Evolutionary conservation across 768 basidiomycete genomes (phyloP).

Genomic region (Lanmaoa pseudosensibilis): DNA sequence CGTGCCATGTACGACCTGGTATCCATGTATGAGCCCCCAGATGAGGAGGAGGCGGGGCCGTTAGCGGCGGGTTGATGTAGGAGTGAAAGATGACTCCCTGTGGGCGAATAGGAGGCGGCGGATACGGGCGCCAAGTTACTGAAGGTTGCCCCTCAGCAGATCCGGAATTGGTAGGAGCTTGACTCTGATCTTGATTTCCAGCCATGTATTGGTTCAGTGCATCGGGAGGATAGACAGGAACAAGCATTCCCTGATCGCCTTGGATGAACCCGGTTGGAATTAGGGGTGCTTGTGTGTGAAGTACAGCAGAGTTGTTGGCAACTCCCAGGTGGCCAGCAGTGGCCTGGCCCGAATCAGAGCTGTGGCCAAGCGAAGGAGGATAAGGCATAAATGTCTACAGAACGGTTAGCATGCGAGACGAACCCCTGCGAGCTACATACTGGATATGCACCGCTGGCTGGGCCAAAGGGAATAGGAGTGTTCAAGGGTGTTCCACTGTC

Average conservation of each 20-base stretch:
- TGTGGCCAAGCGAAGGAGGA: constrained; percentile 38
- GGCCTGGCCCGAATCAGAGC: constrained; percentile 27
- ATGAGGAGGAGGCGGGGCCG: constrained; percentile 18
- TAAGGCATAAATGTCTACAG: constrained; percentile 52
- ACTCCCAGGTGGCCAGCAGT: constrained; percentile 19
- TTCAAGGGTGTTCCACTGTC: constrained; percentile 34
- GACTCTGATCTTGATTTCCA: constrained; percentile 34
- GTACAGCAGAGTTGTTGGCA: constrained; percentile 10
- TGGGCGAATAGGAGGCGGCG: constrained; percentile 33
- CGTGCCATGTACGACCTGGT: constrained; percentile 26
- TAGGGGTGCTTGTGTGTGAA: constrained; percentile 51
- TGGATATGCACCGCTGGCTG: constrained; percentile 42
- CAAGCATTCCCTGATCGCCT: constrained; percentile 68
- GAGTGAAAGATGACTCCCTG: constrained; percentile 33
- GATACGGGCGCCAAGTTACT: constrained; percentile 36
- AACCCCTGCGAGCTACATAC: constrained; percentile 36
- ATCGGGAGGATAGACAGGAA: constrained; percentile 70
- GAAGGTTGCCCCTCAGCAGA: constrained; percentile 32
- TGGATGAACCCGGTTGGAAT: constrained; percentile 70
- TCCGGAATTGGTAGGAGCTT: constrained; percentile 17
- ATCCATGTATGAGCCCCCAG: constrained; percentile 27
- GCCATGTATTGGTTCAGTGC: constrained; percentile 71
- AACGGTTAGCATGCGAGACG: constrained; percentile 9
- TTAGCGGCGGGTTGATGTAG: constrained; percentile 26
- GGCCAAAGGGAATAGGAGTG: constrained; percentile 38